phyloP scores from a whole-genome alignment of 768 basidiomycete species.

The Auricularia sp. region DNA sequence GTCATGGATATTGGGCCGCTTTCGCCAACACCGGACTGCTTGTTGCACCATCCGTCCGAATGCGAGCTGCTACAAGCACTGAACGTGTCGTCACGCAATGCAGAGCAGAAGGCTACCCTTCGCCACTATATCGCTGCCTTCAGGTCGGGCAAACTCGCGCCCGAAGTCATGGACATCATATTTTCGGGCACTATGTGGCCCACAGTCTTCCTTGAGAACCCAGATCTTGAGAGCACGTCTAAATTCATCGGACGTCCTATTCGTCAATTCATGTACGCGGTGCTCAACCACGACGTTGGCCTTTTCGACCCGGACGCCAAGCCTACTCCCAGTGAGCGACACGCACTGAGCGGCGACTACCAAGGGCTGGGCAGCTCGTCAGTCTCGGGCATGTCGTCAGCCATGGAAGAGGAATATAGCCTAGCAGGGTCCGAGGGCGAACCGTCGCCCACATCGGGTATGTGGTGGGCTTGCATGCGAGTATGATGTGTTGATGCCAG shows the following conservation, averaged over 20 bases:
- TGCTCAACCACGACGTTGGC: slow-evolving; percentile 59
- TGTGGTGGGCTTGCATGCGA: not conserved
- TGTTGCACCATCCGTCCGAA: slow-evolving; percentile 39
- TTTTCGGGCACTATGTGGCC: slow-evolving; percentile 62
- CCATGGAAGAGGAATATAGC: not conserved
- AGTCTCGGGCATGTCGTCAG: not conserved
- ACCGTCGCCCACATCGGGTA: not conserved
- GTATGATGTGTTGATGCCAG: not conserved
- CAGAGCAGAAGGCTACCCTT: not conserved
- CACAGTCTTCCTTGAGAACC: slow-evolving; percentile 63
- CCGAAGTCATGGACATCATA: slow-evolving; percentile 49
- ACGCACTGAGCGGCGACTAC: slow-evolving; percentile 9
- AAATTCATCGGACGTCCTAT: slow-evolving; percentile 53
- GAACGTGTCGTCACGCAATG: not conserved
- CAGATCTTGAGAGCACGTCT: slow-evolving; percentile 59
- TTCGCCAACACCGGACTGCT: slow-evolving; percentile 50
- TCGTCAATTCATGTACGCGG: slow-evolving; percentile 53
- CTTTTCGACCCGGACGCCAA: slow-evolving; percentile 28
- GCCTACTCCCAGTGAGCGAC: slow-evolving; percentile 13
- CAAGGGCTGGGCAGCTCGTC: not conserved
- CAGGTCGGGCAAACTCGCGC: slow-evolving; percentile 44
- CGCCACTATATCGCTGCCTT: slow-evolving; percentile 49
- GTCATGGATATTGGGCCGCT: slow-evolving; percentile 39
- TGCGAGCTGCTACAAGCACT: not conserved
- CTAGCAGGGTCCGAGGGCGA: not conserved